Percentiles rank a stretch among this genome's conserved stretches.
These are phyloP conservation scores for Insectozyma bohioensis DNA, from an alignment of 1,139 yeast species.

Conservation along the genomic window DNA sequence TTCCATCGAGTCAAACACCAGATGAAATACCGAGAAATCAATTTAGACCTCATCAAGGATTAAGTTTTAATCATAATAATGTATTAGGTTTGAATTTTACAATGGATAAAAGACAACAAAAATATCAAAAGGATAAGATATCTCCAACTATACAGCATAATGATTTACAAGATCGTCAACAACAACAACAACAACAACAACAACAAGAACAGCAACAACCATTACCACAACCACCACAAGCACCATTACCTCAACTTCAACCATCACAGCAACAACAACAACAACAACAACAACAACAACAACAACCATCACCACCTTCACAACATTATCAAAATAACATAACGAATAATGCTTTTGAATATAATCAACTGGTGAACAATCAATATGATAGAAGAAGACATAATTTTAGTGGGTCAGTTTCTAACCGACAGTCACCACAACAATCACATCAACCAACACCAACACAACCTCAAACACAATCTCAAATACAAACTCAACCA, in stretches of 20 bases:
- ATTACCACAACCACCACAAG: constrained; percentile 6
- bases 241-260: constrained; percentile 4
- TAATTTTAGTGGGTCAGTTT: too few species aligned
- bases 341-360: too few species aligned
- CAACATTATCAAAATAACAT: too few species aligned
- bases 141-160: too few species aligned
- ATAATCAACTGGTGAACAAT: too few species aligned
- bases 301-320: too few species aligned
- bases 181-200: constrained; percentile 8
- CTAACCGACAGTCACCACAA: constrained; percentile 5
- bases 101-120: constrained; percentile 7
- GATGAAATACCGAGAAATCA: constrained; percentile 20
- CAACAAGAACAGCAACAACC: constrained; percentile 9
- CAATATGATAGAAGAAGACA: too few species aligned
- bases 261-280: constrained; percentile 6
- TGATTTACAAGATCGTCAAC: constrained; percentile 1
- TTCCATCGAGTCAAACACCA: constrained; percentile 1
- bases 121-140: constrained; percentile 10
- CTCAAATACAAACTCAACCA: constrained; percentile 1
- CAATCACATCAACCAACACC: constrained; percentile 8
- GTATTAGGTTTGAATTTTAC: constrained; percentile 8
- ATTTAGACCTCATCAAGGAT: constrained; percentile 32
- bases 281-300: constrained; percentile 9
- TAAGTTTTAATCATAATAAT: constrained; percentile 19
- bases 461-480: constrained; percentile 6